A percentile compares a stretch with the other conserved stretches of the same genome.
Conservation (phyloP, 345 rosid species). For the Carallia pectinifolia region DNA sequence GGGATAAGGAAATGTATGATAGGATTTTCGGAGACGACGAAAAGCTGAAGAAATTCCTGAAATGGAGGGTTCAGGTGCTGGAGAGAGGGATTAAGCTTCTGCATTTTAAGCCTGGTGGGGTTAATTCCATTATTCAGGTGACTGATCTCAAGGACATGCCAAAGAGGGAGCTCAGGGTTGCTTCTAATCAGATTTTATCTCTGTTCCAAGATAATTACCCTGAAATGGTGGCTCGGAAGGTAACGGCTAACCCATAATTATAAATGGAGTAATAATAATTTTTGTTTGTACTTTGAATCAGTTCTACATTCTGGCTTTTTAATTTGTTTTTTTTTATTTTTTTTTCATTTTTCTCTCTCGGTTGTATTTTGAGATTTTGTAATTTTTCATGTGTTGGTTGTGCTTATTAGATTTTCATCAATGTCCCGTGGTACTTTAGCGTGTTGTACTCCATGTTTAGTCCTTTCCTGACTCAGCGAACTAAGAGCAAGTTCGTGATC, state of each 20-base stretch:
- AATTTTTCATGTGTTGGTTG: background rate
- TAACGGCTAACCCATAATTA: constrained; percentile 3
- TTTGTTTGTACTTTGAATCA: no score
- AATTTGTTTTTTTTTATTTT: background rate
- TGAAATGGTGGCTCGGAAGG: constrained; percentile 99
- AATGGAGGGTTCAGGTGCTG: constrained; percentile 94
- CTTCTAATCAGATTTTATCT: constrained; percentile 84
- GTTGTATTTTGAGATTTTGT: background rate
- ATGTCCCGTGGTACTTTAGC: constrained; percentile 98
- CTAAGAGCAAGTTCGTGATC: constrained; percentile 94
- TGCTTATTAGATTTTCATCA: constrained; percentile 72
- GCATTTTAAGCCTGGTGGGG: constrained; percentile 92
- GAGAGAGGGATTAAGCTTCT: constrained; percentile 77
- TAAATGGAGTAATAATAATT: background rate
- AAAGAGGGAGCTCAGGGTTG: constrained; percentile 84
- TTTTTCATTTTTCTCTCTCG: background rate
- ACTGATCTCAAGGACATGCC: constrained; percentile 99
- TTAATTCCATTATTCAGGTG: constrained; percentile 85
- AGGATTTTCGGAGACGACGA: constrained; percentile 89
- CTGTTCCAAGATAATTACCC: constrained; percentile 98
- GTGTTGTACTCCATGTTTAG: constrained; percentile 79
- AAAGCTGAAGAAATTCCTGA: constrained; percentile 66
- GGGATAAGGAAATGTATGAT: constrained; percentile 76
- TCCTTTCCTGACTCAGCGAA: constrained; percentile 89
- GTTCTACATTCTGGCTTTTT: no score